phyloP scores from a whole-genome alignment of 495 filamentous ascomycete species.

The Bombardia bombarda region DNA sequence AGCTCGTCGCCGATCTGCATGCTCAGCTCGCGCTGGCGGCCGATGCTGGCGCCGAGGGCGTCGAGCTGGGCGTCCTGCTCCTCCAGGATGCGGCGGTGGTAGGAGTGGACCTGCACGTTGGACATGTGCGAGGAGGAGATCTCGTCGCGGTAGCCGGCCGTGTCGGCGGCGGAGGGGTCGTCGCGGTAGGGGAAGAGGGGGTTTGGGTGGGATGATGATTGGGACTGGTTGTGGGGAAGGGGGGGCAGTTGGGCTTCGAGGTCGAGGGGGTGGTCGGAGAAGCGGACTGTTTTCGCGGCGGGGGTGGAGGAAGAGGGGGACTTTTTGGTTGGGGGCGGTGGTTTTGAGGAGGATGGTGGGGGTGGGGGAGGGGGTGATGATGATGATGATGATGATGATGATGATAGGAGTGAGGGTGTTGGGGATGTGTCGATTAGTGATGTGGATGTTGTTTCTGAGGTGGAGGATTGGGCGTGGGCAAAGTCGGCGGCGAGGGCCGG shows the following conservation, averaged over 20 bases:
- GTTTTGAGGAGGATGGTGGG: slow-evolving; percentile 27
- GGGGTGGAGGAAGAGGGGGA: slow-evolving; percentile 18
- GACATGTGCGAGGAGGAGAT: slow-evolving; percentile 32
- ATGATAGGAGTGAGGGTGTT: too few relatives aligned
- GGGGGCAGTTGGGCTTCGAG: slow-evolving; percentile 33
- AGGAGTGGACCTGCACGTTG: slow-evolving; percentile 82
- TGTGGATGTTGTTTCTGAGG: slow-evolving; percentile 11
- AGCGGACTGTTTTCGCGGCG: slow-evolving; percentile 77
- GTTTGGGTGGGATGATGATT: slow-evolving; percentile 30
- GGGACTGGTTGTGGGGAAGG: slow-evolving; percentile 40
- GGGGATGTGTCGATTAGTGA: slow-evolving; percentile 32
- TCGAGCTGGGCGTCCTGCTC: slow-evolving; percentile 95
- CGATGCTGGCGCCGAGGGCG: slow-evolving; percentile 71
- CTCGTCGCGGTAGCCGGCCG: slow-evolving; percentile 48
- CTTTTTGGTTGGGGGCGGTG: neutral
- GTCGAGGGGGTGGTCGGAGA: slow-evolving; percentile 44
- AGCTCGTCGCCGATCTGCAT: slow-evolving; percentile 97
- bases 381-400: too few relatives aligned
- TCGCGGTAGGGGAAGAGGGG: slow-evolving; percentile 58
- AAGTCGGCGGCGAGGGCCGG: slow-evolving; percentile 59
- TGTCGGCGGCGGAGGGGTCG: slow-evolving; percentile 35
- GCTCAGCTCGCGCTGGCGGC: slow-evolving; percentile 85
- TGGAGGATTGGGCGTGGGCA: slow-evolving; percentile 43
- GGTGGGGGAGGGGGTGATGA: too few relatives aligned
- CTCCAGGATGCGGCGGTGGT: slow-evolving; percentile 68